Evolutionary conservation across 2,329 filamentous ascomycete genomes (phyloP).

Genomic region (Byssochlamys sp.): DNA sequence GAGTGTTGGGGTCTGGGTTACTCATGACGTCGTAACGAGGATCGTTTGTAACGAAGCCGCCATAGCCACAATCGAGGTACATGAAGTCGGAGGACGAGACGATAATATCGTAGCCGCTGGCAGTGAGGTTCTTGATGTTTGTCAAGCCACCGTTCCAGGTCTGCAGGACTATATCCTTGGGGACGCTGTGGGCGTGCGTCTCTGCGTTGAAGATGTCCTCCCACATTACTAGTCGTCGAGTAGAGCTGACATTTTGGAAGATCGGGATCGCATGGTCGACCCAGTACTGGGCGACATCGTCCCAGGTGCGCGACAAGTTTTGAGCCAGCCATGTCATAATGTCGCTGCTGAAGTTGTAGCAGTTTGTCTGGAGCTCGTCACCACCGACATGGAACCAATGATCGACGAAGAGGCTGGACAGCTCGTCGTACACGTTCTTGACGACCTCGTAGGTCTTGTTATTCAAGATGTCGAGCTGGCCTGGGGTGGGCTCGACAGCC

Average conservation of each 20-base stretch:
- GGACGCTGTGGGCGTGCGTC: conserved; percentile 38
- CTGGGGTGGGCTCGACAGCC: conserved; percentile 48
- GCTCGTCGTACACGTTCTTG: conserved; percentile 45
- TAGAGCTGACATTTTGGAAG: conserved; percentile 33
- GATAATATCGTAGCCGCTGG: conserved; percentile 44
- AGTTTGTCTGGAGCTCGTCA: conserved; percentile 47
- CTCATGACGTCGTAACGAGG: conserved; percentile 45
- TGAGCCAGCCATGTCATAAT: conserved; percentile 43
- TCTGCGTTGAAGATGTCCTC: conserved; percentile 43
- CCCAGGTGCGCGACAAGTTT: conserved; percentile 42
- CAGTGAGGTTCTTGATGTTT: conserved; percentile 45
- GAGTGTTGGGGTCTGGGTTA: conserved; percentile 39
- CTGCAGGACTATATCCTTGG: conserved; percentile 45
- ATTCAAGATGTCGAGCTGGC: conserved; percentile 48
- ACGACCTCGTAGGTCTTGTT: conserved; percentile 48
- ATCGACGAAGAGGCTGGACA: conserved; percentile 43
- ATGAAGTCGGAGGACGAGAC: conserved; percentile 49
- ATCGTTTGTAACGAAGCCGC: conserved; percentile 48
- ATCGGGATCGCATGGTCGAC: conserved; percentile 44
- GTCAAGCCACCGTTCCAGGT: conserved; percentile 46
- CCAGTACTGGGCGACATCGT: conserved; percentile 47
- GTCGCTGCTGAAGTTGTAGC: conserved; percentile 48
- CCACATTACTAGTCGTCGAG: conserved; percentile 50
- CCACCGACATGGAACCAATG: conserved; percentile 48
- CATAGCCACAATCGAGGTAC: conserved; percentile 49